Evolutionary conservation across 306 rosid genomes (phyloP), one percentile per base, ranked within the genome.

Genomic region (Clitoria ternatea): DNA sequence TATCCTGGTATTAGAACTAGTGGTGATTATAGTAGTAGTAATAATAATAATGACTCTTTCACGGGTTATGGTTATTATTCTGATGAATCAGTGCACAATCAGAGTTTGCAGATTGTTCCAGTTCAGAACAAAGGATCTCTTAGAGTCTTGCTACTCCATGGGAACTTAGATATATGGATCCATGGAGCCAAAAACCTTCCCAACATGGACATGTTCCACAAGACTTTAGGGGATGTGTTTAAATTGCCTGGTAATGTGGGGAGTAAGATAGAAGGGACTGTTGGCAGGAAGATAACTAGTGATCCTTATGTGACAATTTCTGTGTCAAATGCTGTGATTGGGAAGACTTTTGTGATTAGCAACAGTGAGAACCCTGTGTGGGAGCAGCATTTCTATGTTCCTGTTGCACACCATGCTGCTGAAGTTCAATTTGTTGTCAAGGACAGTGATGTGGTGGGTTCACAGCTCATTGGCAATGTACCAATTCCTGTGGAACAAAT

Each of bases 141-240:
- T 66, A 91, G 72, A 69, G 85, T 80, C 49, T 69, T 91, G 77
- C 97, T 94, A 18, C 72, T 94, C 20, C 99, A 91, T 82, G 99
- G 99, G 60, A 84, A 81, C 84, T 83, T 94, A 29, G 99, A 94
- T 79, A 94, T 94, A 55, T 87, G 90, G 84, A 76, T 94, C 50
- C 76, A 82, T 66, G 81, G 71, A 35, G 99, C 99, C 13, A 79
- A 42, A 23, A 77, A 89, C 75, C 96, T 94, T 79, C 99, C 99
- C 3, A 94, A 94, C 75, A 84, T 91, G 97, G 99, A 94, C 82
- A 89, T 89, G 97, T 94, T 94, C 78, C 99, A 94, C 77, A 94
- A 83, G 66, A 91, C 97, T 26, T 77, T 91, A 54, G 97, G 92
- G 39, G 96, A 87, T 66, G 6, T 94, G 85, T 79, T 94, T 23